phyloP scores from a whole-genome alignment of 2,329 filamentous ascomycete genomes.

The Madurella mycetomatis region DNA sequence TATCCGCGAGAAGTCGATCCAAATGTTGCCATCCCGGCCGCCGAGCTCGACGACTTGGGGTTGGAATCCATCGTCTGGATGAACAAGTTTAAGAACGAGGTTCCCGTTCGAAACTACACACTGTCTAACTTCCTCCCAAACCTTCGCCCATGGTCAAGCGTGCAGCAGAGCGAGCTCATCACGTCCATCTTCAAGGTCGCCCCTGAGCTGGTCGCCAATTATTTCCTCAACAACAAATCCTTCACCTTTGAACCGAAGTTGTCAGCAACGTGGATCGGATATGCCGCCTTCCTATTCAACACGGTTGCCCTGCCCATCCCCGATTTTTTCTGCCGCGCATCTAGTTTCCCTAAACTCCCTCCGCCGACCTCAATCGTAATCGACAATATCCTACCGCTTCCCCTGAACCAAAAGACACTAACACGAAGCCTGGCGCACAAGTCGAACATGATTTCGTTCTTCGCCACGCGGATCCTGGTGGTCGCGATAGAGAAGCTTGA shows the following conservation, averaged over 20 bases:
- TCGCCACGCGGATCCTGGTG: slow-evolving; percentile 74
- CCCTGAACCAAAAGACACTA: slow-evolving; percentile 74
- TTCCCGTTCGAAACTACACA: slow-evolving; percentile 74
- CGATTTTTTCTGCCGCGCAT: slow-evolving; percentile 62
- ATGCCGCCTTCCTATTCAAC: slow-evolving; percentile 82
- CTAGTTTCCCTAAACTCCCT: slow-evolving; percentile 60
- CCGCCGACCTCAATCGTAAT: slow-evolving; percentile 75
- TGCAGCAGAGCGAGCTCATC: slow-evolving; percentile 75
- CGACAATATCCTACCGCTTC: slow-evolving; percentile 80
- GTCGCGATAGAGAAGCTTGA: slow-evolving; percentile 75
- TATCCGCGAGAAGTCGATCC: slow-evolving; percentile 70
- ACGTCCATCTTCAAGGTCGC: slow-evolving; percentile 73
- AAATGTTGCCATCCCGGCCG: slow-evolving; percentile 39
- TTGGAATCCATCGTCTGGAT: slow-evolving; percentile 68
- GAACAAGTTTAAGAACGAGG: slow-evolving; percentile 59
- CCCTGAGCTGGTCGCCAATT: slow-evolving; percentile 83
- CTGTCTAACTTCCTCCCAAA: slow-evolving; percentile 74
- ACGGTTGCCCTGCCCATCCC: slow-evolving; percentile 73
- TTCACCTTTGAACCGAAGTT: slow-evolving; percentile 90
- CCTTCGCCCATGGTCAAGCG: slow-evolving; percentile 77
- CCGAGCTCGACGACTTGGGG: slow-evolving; percentile 53
- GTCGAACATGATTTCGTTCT: slow-evolving; percentile 76
- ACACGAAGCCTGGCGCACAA: slow-evolving; percentile 74
- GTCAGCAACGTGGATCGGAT: slow-evolving; percentile 91
- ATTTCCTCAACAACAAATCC: slow-evolving; percentile 73